phyloP scores from a whole-genome alignment of 345 rosid species.

The Euphorbia peplus region DNA sequence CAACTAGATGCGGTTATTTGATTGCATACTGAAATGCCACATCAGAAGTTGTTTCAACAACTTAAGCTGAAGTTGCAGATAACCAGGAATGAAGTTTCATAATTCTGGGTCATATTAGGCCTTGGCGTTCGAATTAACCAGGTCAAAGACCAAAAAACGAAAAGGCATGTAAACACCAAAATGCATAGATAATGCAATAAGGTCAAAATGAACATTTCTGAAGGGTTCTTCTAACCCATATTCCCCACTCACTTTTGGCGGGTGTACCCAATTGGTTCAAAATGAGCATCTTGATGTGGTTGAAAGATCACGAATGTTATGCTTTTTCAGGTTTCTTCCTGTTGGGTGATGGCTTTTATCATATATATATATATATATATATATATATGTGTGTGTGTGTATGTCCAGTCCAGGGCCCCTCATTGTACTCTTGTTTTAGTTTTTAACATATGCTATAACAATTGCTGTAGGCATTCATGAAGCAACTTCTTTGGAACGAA shows the following conservation, averaged over 20 bases:
- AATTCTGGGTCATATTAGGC: neutral
- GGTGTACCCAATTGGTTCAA: neutral
- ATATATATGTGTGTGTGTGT: no score
- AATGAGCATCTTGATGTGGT: neutral
- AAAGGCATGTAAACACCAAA: neutral
- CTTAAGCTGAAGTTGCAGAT: neutral
- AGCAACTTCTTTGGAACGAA: constrained; percentile 72
- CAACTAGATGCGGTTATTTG: no score
- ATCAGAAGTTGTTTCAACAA: no score
- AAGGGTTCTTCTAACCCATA: no score
- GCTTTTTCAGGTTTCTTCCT: neutral
- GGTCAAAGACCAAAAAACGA: neutral
- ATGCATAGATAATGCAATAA: neutral
- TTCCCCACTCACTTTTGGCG: no score
- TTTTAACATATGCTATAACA: neutral
- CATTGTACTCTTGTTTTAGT: neutral
- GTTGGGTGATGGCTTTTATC: neutral
- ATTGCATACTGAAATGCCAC: neutral
- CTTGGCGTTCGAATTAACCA: neutral
- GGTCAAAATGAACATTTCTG: neutral
- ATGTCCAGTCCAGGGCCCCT: no score
- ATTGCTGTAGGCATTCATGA: constrained; percentile 59
- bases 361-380: neutral
- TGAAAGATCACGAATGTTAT: neutral
- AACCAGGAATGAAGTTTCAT: neutral